Evolutionary conservation across 306 rosid genomes (phyloP), one percentile per base, ranked within the genome.

Genomic region (Carpinus viminea): DNA sequence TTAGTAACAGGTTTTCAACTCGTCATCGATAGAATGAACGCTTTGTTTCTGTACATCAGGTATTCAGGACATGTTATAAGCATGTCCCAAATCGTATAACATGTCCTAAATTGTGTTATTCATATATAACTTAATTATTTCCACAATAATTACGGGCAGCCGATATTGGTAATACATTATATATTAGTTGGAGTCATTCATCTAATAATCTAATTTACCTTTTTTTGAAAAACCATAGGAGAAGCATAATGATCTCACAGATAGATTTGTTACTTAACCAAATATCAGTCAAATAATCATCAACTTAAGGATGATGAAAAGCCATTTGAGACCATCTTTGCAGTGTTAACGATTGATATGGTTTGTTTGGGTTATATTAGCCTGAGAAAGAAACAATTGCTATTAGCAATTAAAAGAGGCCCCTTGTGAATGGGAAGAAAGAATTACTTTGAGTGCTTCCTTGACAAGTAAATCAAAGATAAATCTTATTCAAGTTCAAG

Each of bases 311-410:
- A 1, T 57, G 64, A 57, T 55, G 60, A 73, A 9, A 79, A 86
- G 82, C 72, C 38, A 81, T 72, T 10, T 46, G 46, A 64, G 18
- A 68, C 47, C 45, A 68, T 18, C 53, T 60, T 8, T 12, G 31
- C 4, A 59, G 12, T 47, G 51, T 45, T 21, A 74, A 80, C 46
- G 24, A 17, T 43, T 95, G 84, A 95, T 69, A 80, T 92, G 98
- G 83, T 92, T 93, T 77, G 97, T 92, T 41, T 97, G 93, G 36
- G 97, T 95, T 53, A 91, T 85, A 80, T 95, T 95, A 26, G 98
- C 98, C 98, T 95, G 96, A 83, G 52, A 85, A 85, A 71, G 43
- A 82, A 59, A 68, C 62, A 12, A 76, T 50, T 72, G 10, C 21
- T 26, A 76, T 74, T 85, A 88, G 78, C 68, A 72, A 64, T 76